Evolutionary conservation across 2,329 filamentous ascomycete genomes (phyloP), one percentile per base, ranked within the genome.

Genomic region (Pseudopithomyces chartarum): DNA sequence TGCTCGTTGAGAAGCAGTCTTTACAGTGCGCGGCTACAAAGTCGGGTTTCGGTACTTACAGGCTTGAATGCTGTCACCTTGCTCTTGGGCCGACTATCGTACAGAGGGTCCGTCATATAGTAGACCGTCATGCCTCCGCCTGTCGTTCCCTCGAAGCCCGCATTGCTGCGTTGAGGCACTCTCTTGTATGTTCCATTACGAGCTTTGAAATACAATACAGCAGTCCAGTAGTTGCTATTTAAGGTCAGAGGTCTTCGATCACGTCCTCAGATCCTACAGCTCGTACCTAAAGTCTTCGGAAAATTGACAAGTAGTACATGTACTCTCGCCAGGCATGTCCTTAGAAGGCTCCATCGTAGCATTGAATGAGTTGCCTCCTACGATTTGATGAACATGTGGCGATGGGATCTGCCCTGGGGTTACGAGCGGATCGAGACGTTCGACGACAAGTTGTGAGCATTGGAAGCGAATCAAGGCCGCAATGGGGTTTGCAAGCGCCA

Each of bases 101-200:
- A 62, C 1, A 59, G 56, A 12, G 59, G 54, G 32, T 62, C 59
- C 40, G 59, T 56, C 59, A 64, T 64, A 40, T 64, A 64, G 49
- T 64, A 64, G 17, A 64, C 58, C 3, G 62, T 64, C 56, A 64
- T 58, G 1, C 62, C 62, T 6, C 61, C 61, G 15, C 60, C 60
- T 38, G 33, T 59, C 1, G 56, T 36, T 2, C 54, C 58, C 7
- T 52, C 56, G 38, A 64, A 61, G 15, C 52, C 52, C n/a, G 45
- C 52, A 45, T 58, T 77, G 60, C 68, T 61, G 66, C 65, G 43
- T 68, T 79, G 76, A 75, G 63, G 59, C 69, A 72, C 65, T 74
- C 76, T 66, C 60, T 77, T 77, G 63, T 69, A 78, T 2, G 73
- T 66, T 19, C 69, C 69, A 58, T 73, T 73, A 3, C 59, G 55